Evolutionary conservation across 805 yeast species (phyloP).

Genomic region (Kazachstania bromeliacearum): DNA sequence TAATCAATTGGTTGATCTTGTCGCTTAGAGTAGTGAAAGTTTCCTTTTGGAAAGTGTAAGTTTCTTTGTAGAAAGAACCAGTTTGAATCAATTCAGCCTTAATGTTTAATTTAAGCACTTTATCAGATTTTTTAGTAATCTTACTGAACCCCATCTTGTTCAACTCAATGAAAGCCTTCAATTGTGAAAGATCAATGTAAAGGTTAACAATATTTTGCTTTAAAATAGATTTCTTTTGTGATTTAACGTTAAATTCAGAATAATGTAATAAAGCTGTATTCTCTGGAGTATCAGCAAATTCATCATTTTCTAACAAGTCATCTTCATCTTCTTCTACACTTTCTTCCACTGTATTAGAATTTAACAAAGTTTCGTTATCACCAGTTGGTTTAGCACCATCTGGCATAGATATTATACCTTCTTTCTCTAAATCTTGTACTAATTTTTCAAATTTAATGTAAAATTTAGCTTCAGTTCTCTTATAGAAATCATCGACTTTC

Average conservation of each 20-base stretch:
- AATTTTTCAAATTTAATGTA: conserved; percentile 38
- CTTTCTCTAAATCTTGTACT: conserved; percentile 38
- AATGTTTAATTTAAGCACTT: conserved; percentile 50
- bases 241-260: conserved; percentile 40
- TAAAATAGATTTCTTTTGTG: conserved; percentile 51
- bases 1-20: conserved; percentile 45
- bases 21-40: conserved; percentile 42
- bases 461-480: conserved; percentile 37
- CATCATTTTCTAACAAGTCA: conserved; percentile 33
- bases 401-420: conserved; percentile 13
- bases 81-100: conserved; percentile 40
- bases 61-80: conserved; percentile 36
- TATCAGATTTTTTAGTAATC: conserved; percentile 85
- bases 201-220: conserved; percentile 54
- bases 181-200: conserved; percentile 69
- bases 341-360: neutral
- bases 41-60: conserved; percentile 45
- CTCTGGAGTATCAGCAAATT: conserved; percentile 31
- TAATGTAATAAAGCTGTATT: conserved; percentile 44
- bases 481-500: conserved; percentile 46
- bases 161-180: conserved; percentile 74
- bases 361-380: neutral
- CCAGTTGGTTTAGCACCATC: too few species aligned
- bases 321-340: conserved; percentile 16
- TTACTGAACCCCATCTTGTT: conserved; percentile 82